A percentile compares a stretch with the other conserved stretches of the same genome.
These are phyloP conservation scores for Cylindrotheca closterium DNA, from an alignment of 108 stramenopile species.

Conservation along the genomic window DNA sequence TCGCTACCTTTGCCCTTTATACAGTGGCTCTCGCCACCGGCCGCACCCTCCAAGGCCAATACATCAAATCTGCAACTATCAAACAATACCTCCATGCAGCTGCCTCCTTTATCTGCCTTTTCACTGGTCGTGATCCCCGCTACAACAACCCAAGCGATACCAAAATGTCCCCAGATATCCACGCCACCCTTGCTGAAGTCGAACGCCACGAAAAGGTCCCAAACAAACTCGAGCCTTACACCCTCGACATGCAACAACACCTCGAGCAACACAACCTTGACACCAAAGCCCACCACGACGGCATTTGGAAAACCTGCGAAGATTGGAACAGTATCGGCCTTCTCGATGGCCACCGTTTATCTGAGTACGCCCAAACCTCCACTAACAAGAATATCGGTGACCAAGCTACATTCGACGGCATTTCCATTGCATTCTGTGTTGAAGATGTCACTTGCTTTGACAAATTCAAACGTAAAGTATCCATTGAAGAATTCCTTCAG, in stretches of 20 bases:
- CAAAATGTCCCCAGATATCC: not conserved
- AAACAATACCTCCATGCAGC: constrained; percentile 1
- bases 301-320: not conserved
- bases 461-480: not conserved
- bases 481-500: not conserved
- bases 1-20: not conserved
- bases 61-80: constrained; percentile 2
- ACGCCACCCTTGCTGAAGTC: not conserved
- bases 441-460: not conserved
- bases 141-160: not conserved
- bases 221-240: not conserved
- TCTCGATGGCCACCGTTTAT: not conserved
- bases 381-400: not conserved
- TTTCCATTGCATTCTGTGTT: not conserved
- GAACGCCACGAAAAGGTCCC: not conserved
- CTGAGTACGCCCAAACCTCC: not conserved
- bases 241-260: not conserved
- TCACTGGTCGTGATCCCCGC: not conserved
- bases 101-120: not conserved
- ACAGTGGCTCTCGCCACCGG: not conserved
- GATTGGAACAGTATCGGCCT: not conserved
- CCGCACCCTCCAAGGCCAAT: not conserved
- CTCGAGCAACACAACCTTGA: not conserved
- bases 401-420: not conserved
- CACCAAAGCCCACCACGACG: not conserved